Conservation (phyloP, 371 early-diverging fungal genomes). For the Parasitella parasitica region DNA sequence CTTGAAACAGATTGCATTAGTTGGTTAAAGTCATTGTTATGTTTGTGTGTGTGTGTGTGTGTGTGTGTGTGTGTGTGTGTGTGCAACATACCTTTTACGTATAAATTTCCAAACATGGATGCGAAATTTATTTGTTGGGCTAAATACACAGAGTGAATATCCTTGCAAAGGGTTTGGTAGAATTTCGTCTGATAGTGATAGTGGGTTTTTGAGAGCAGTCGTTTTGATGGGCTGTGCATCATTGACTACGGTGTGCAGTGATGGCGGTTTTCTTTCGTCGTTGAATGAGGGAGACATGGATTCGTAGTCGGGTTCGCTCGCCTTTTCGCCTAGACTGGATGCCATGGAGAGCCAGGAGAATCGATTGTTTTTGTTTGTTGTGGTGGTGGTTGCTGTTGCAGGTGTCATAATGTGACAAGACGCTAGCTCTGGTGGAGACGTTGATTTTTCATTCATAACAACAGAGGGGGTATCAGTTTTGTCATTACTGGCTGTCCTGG, state of each 20-base stretch:
- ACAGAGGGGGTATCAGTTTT: not conserved
- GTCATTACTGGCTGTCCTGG: not conserved
- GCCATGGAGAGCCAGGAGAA: conserved; percentile 12
- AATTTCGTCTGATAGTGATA: not conserved
- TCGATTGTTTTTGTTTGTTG: conserved; percentile 2
- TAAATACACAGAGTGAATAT: conserved; percentile 25
- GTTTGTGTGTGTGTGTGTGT: no score
- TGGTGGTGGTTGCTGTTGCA: not conserved
- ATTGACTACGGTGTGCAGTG: not conserved
- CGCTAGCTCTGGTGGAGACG: not conserved
- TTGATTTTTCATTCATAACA: not conserved
- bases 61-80: no score
- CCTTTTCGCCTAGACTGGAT: not conserved
- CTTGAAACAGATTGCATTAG: conserved; percentile 21
- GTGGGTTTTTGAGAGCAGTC: not conserved
- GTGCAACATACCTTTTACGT: conserved; percentile 36
- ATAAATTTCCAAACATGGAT: conserved; percentile 33
- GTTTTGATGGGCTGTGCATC: not conserved
- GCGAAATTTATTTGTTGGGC: conserved; percentile 28
- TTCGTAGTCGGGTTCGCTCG: not conserved
- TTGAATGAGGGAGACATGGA: not conserved
- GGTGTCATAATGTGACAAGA: not conserved
- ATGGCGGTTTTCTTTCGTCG: not conserved
- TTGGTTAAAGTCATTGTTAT: not conserved
- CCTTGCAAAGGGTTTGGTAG: conserved; percentile 28